Evolutionary conservation across 108 stramenopile genomes (phyloP).

Genomic region (Cylindrotheca fusiformis): DNA sequence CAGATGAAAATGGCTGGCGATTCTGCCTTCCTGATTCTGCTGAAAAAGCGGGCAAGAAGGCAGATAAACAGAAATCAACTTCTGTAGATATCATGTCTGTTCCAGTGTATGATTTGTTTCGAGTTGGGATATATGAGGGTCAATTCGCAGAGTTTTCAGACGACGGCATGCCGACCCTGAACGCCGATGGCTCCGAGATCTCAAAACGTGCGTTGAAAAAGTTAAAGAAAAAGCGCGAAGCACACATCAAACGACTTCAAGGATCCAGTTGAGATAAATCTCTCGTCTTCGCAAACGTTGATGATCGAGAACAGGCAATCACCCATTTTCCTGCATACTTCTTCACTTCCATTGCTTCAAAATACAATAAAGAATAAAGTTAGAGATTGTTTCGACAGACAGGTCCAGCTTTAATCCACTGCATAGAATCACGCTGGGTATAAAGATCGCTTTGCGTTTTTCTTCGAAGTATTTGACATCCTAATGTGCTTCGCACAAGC

Average conservation of each 20-base stretch:
- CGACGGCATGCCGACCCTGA: constrained; percentile 47
- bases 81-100: constrained; percentile 3
- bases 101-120: constrained; percentile 42
- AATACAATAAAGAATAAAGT: no score
- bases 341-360: no score
- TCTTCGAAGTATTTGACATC: constrained; percentile 79
- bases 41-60: not conserved
- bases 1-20: constrained; percentile 17
- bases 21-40: constrained; percentile 18
- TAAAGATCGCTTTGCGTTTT: constrained; percentile 44
- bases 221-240: constrained; percentile 45
- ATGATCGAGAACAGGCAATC: not conserved
- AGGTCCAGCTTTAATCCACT: constrained; percentile 56
- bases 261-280: not conserved
- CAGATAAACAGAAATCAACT: not conserved
- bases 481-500: constrained; percentile 28
- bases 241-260: constrained; percentile 19
- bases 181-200: constrained; percentile 50
- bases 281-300: not conserved
- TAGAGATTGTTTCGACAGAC: constrained; percentile 58
- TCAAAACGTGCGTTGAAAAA: constrained; percentile 54
- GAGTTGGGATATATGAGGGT: constrained; percentile 40
- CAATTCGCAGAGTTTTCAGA: constrained; percentile 33
- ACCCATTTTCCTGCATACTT: not conserved
- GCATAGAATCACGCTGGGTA: constrained; percentile 41